These are phyloP conservation scores for Penicillium chermesinum DNA, from an alignment of 495 filamentous ascomycete genomes.

Conservation along the genomic window DNA sequence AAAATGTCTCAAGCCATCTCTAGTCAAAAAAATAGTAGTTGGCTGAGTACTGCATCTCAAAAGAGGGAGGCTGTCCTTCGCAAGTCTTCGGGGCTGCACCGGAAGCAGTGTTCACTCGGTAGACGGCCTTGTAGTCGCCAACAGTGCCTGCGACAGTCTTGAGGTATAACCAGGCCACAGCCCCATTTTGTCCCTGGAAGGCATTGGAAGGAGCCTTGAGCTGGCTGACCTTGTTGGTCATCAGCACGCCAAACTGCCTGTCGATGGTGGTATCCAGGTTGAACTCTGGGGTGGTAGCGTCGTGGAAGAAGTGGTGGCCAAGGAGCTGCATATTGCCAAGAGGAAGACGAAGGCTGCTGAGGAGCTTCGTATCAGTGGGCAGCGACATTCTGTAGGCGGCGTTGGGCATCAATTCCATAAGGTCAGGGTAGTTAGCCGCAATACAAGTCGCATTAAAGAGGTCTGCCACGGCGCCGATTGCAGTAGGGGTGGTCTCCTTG, in stretches of 20 bases:
- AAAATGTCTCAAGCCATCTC: conserved; percentile 18
- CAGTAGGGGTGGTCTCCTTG: conserved; percentile 51
- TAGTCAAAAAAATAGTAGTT: conserved; percentile 61
- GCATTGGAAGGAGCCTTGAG: conserved; percentile 56
- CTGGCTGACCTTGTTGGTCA: conserved; percentile 52
- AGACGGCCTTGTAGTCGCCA: conserved; percentile 64
- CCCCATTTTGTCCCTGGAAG: conserved; percentile 51
- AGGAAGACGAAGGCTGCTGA: conserved; percentile 15
- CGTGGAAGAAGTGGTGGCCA: conserved; percentile 76
- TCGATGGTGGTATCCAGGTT: conserved; percentile 55
- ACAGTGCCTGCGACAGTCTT: conserved; percentile 48
- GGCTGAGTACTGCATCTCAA: conserved; percentile 75
- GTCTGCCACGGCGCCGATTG: conserved; percentile 71
- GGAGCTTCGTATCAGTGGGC: conserved; percentile 15
- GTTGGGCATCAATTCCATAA: conserved; percentile 49
- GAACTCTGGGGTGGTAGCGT: conserved; percentile 69
- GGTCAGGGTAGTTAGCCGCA: conserved; percentile 57
- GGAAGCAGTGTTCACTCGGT: conserved; percentile 80
- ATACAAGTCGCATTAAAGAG: conserved; percentile 88
- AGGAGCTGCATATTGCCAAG: conserved; percentile 56
- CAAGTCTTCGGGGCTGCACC: conserved; percentile 76
- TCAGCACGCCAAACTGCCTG: conserved; percentile 55
- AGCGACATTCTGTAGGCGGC: conserved; percentile 42
- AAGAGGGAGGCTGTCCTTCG: conserved; percentile 52
- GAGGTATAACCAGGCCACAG: conserved; percentile 56